phyloP scores from a whole-genome alignment of 1,284 basidiomycete species.

The Ceratobasidium papillatum region DNA sequence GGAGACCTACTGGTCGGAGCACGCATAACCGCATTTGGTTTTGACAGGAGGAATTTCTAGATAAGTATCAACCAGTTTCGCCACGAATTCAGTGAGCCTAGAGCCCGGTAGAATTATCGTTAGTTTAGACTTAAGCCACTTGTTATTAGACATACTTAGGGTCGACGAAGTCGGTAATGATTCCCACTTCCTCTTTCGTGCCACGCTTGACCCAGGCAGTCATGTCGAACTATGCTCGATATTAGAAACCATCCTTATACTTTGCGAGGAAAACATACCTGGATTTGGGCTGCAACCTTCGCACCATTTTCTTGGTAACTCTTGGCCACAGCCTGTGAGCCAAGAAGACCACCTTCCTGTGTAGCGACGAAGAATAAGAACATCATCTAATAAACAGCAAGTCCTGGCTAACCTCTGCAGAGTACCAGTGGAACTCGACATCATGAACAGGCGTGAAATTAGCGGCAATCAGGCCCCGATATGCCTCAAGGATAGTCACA shows the following conservation, averaged over 20 bases:
- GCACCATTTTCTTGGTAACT: conserved; percentile 71
- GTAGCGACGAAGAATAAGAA: conserved; percentile 8
- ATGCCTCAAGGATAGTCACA: conserved; percentile 90
- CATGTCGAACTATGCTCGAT: conserved; percentile 79
- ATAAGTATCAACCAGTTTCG: conserved; percentile 77
- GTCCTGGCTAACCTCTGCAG: conserved; percentile 66
- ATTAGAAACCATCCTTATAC: neutral
- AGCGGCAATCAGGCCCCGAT: conserved; percentile 81
- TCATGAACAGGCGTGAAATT: conserved; percentile 80
- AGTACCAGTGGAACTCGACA: conserved; percentile 97
- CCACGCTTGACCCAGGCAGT: conserved; percentile 96
- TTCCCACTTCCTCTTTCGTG: conserved; percentile 85
- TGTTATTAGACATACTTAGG: conserved; percentile 55
- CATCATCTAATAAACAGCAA: neutral
- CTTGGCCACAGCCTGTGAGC: conserved; percentile 89
- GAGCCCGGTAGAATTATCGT: conserved; percentile 19
- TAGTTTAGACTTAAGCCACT: conserved; percentile 11
- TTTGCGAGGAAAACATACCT: conserved; percentile 59
- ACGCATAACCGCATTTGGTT: conserved; percentile 93
- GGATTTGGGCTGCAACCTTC: conserved; percentile 88
- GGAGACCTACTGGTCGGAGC: conserved; percentile 81
- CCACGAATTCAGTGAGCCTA: conserved; percentile 83
- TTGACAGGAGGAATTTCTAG: conserved; percentile 79
- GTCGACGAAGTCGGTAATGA: conserved; percentile 90
- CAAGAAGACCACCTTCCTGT: conserved; percentile 92